Percentiles rank a stretch among this genome's conserved stretches.
Evolutionary conservation across 2,329 filamentous ascomycete genomes (phyloP).

Genomic region (Trichoderma asperellum): DNA sequence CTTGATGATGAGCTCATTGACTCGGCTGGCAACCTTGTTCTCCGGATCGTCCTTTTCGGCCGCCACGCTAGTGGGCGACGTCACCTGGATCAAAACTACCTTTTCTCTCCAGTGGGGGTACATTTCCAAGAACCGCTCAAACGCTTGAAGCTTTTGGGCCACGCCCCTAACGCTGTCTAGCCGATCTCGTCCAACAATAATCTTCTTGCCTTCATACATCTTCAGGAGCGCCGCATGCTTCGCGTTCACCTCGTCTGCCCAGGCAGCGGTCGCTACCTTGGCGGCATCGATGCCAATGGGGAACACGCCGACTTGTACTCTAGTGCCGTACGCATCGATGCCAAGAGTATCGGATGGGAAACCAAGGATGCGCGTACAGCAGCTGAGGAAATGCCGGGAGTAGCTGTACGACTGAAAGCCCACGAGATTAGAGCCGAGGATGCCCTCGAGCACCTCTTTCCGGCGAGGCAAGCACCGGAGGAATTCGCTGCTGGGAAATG

Average conservation of each 20-base stretch:
- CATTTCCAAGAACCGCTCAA: conserved; percentile 86
- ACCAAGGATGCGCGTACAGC: conserved; percentile 87
- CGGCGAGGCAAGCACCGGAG: conserved; percentile 84
- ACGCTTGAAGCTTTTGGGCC: conserved; percentile 93
- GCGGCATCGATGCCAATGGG: conserved; percentile 93
- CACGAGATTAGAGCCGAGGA: conserved; percentile 88
- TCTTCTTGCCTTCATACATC: conserved; percentile 85
- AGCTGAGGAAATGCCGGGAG: conserved; percentile 90
- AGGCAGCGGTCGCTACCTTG: conserved; percentile 75
- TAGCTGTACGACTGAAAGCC: conserved; percentile 97
- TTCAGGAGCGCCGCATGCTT: conserved; percentile 74
- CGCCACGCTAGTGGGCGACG: conserved; percentile 80
- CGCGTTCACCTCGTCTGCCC: conserved; percentile 69
- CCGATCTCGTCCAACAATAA: conserved; percentile 94
- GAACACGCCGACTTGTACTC: conserved; percentile 90
- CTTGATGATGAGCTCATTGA: conserved; percentile 85
- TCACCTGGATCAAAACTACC: conserved; percentile 93
- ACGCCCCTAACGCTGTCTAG: conserved; percentile 91
- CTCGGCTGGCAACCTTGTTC: conserved; percentile 81
- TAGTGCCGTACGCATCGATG: conserved; percentile 85
- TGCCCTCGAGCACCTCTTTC: conserved; percentile 87
- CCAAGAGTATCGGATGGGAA: conserved; percentile 84
- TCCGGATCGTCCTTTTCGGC: conserved; percentile 77
- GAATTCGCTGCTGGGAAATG: conserved; percentile 96
- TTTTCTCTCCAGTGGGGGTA: conserved; percentile 92